phyloP scores from a whole-genome alignment of 2,329 filamentous ascomycete genomes.

The Aspergillus neoniger region DNA sequence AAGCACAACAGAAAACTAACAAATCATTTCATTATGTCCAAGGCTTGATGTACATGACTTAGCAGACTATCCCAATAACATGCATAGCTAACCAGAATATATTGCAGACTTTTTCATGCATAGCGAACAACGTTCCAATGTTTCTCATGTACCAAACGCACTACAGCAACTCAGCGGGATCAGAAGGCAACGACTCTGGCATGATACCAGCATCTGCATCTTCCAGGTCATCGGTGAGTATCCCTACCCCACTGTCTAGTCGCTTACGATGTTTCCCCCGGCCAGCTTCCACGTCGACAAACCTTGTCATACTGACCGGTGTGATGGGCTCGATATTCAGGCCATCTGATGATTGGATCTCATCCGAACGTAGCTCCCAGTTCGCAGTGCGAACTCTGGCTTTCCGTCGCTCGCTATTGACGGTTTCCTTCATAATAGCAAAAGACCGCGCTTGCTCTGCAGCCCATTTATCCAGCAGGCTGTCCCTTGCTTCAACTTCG shows the following conservation, averaged over 20 bases:
- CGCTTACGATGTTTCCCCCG: slow-evolving; percentile 41
- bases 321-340: slow-evolving; percentile 43
- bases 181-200: slow-evolving; percentile 25
- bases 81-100: neutral
- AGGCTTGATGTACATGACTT: neutral
- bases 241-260: slow-evolving; percentile 46
- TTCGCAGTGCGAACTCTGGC: slow-evolving; percentile 45
- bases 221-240: slow-evolving; percentile 36
- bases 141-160: neutral
- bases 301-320: slow-evolving; percentile 44
- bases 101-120: neutral
- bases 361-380: slow-evolving; percentile 42
- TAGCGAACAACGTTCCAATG: neutral
- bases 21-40: neutral
- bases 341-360: slow-evolving; percentile 35
- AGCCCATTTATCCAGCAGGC: slow-evolving; percentile 35
- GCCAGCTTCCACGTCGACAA: slow-evolving; percentile 45
- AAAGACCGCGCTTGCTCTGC: slow-evolving; percentile 38
- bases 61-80: neutral
- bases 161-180: slow-evolving; percentile 28
- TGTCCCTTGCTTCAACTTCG: slow-evolving; percentile 41
- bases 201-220: slow-evolving; percentile 30
- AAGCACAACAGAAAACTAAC: neutral
- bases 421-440: slow-evolving; percentile 38
- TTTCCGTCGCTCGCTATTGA: slow-evolving; percentile 42